Conservation (phyloP, 2,329 filamentous ascomycete genomes). For the Hypocreales sp. region DNA sequence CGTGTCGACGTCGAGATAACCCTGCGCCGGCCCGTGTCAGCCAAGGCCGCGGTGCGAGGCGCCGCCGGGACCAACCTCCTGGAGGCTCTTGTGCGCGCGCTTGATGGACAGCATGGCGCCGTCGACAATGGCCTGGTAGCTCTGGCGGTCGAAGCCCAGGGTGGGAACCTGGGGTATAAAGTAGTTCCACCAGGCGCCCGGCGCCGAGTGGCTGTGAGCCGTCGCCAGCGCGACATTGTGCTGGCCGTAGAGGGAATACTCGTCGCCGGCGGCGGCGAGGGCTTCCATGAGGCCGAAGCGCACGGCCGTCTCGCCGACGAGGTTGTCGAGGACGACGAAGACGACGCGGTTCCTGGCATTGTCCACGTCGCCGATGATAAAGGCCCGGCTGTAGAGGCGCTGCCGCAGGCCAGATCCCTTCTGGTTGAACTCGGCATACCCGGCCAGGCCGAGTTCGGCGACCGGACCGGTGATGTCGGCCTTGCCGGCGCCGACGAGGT, state of each 20-base stretch:
- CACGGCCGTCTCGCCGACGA: conserved; percentile 78
- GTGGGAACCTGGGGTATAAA: conserved; percentile 81
- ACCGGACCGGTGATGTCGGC: conserved; percentile 55
- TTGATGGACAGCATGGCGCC: conserved; percentile 71
- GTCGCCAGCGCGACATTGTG: conserved; percentile 81
- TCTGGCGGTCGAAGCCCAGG: conserved; percentile 71
- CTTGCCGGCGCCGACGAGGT: conserved; percentile 39
- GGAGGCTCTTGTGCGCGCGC: conserved; percentile 47
- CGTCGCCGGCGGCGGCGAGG: conserved; percentile 49
- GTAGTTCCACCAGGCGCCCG: conserved; percentile 89
- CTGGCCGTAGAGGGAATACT: conserved; percentile 60
- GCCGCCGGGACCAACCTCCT: conserved; percentile 24
- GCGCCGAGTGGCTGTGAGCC: conserved; percentile 83
- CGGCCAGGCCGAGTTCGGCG: conserved; percentile 81
- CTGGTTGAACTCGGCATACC: conserved; percentile 74
- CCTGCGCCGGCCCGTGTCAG: too few species aligned
- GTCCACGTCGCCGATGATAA: conserved; percentile 61
- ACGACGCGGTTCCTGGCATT: conserved; percentile 58
- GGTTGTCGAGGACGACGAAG: conserved; percentile 79
- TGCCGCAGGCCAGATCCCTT: conserved; percentile 73
- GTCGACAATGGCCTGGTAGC: conserved; percentile 77
- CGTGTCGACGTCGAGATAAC: conserved; percentile 54
- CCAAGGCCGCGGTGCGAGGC: too few species aligned
- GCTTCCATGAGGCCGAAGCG: conserved; percentile 74
- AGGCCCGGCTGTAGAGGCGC: conserved; percentile 75